Percentiles rank a stretch among this genome's conserved stretches.
Conservation (phyloP, 1,139 yeast species). For the Sugiyamaella sp. region DNA sequence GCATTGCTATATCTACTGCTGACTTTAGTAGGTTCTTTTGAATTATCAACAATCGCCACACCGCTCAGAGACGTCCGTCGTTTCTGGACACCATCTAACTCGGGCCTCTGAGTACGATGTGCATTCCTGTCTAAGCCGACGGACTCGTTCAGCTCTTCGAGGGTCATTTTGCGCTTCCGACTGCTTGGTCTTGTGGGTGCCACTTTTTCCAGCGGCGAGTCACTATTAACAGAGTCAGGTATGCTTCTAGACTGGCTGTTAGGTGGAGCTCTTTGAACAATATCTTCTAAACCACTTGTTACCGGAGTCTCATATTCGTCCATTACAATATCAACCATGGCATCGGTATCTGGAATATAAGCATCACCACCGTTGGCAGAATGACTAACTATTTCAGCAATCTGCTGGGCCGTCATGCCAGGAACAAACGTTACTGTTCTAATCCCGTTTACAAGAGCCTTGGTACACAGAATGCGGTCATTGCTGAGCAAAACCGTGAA, state of each 20-base stretch:
- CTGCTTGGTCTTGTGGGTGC: background rate
- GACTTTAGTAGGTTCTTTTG: background rate
- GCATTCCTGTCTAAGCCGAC: background rate
- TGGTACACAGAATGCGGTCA: conserved; percentile 79
- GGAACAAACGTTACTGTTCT: conserved; percentile 66
- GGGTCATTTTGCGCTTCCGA: conserved; percentile 6
- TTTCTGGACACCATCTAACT: background rate
- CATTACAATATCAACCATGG: conserved; percentile 1
- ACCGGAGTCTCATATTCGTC: background rate
- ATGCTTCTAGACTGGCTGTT: too few relatives aligned
- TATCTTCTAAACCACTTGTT: background rate
- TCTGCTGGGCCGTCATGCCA: conserved; percentile 59
- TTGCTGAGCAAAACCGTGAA: conserved; percentile 69
- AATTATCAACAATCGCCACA: background rate
- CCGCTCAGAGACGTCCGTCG: background rate
- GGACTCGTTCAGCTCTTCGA: conserved; percentile 6
- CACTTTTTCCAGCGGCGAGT: too few relatives aligned
- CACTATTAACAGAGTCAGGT: background rate
- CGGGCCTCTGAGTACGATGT: background rate
- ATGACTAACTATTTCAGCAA: conserved; percentile 49
- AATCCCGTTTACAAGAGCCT: conserved; percentile 69
- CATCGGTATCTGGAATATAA: conserved; percentile 8
- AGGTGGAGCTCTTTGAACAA: background rate
- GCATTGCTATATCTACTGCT: background rate
- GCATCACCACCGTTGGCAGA: conserved; percentile 14